Evolutionary conservation across 352 stramenopile genomes (phyloP).

Genomic region (Globisporangium irregulare): DNA sequence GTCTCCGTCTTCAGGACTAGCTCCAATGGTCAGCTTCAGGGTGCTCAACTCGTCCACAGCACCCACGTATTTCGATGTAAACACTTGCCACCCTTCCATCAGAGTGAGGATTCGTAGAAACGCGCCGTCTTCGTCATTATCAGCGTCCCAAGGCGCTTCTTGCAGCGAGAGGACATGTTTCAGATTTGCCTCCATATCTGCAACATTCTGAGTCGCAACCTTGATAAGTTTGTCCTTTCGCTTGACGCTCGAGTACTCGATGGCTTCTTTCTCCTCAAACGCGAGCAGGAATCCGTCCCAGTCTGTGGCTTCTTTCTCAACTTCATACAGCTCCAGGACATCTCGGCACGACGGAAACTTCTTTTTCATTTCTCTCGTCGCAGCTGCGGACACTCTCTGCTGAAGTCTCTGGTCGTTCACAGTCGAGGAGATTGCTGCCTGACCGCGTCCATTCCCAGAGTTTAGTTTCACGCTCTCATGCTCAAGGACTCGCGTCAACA

Average conservation of each 20-base stretch:
- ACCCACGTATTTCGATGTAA: constrained; percentile 41
- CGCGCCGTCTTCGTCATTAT: background rate
- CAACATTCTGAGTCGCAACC: constrained; percentile 43
- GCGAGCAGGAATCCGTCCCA: constrained; percentile 44
- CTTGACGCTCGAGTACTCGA: constrained; percentile 35
- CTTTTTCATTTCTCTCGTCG: constrained; percentile 56
- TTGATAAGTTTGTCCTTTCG: constrained; percentile 57
- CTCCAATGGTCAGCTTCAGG: constrained; percentile 40
- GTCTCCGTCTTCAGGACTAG: constrained; percentile 36
- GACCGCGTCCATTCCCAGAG: constrained; percentile 32
- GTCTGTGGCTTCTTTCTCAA: constrained; percentile 13
- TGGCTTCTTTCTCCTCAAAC: constrained; percentile 32
- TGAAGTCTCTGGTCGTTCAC: constrained; percentile 20
- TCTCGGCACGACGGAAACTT: constrained; percentile 32
- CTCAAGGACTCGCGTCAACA: constrained; percentile 40
- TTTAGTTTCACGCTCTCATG: constrained; percentile 37
- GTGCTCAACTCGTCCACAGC: constrained; percentile 33
- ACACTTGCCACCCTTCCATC: constrained; percentile 40
- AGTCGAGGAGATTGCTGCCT: constrained; percentile 31
- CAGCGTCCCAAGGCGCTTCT: constrained; percentile 19
- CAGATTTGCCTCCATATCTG: constrained; percentile 29
- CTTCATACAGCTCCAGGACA: constrained; percentile 22
- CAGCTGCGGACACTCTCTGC: constrained; percentile 40
- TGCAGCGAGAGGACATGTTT: constrained; percentile 20
- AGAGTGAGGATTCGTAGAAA: constrained; percentile 36